Conservation (phyloP, 805 yeast genomes). For the Suhomyces canberraensis region DNA sequence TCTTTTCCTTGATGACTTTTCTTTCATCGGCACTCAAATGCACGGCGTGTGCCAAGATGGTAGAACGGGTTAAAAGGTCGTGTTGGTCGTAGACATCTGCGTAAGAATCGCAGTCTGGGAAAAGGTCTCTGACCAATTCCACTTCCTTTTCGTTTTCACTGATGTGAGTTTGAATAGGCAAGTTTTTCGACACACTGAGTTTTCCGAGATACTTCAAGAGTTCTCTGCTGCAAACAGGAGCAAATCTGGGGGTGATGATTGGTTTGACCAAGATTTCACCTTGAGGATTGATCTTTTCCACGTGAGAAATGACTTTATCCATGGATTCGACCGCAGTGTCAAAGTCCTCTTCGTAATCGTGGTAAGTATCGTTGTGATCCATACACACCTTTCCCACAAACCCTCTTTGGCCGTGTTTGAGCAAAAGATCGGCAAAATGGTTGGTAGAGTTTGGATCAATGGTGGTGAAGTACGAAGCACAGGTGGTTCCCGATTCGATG, state of each 20-base stretch:
- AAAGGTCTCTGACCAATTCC: slow-evolving; percentile 64
- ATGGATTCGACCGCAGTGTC: slow-evolving; percentile 57
- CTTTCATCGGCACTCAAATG: slow-evolving; percentile 69
- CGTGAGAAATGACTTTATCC: slow-evolving; percentile 52
- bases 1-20: slow-evolving; percentile 47
- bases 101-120: slow-evolving; percentile 68
- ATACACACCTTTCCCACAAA: slow-evolving; percentile 92
- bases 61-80: slow-evolving; percentile 56
- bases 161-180: slow-evolving; percentile 89
- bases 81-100: slow-evolving; percentile 73
- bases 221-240: slow-evolving; percentile 75
- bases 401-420: slow-evolving; percentile 76
- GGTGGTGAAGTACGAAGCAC: slow-evolving; percentile 89
- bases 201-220: slow-evolving; percentile 63
- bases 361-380: slow-evolving; percentile 67
- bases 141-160: slow-evolving; percentile 78
- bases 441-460: slow-evolving; percentile 76
- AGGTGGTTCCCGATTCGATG: slow-evolving; percentile 79
- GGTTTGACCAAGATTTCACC: slow-evolving; percentile 56
- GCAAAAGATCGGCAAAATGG: slow-evolving; percentile 68
- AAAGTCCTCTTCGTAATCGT: slow-evolving; percentile 63
- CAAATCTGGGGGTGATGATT: slow-evolving; percentile 88
- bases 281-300: slow-evolving; percentile 50
- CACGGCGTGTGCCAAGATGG: slow-evolving; percentile 87
- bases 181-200: slow-evolving; percentile 42